Conservation (phyloP, 2,329 filamentous ascomycete genomes). For the Fusarium buxicola region DNA sequence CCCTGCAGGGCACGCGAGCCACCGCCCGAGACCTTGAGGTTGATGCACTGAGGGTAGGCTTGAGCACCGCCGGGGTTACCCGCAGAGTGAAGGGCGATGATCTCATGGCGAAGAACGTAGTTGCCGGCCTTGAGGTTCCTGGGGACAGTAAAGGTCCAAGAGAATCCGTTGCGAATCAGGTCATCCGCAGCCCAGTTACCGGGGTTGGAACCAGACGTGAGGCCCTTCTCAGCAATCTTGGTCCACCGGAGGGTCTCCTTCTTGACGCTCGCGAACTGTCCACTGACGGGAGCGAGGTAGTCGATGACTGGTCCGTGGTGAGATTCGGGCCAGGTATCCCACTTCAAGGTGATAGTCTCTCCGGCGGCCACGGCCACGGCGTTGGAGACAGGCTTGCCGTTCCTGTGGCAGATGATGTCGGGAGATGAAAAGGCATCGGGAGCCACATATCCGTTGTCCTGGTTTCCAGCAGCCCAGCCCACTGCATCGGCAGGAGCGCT, state of each 20-base stretch:
- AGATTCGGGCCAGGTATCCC: slow-evolving; percentile 73
- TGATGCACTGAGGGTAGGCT: slow-evolving; percentile 65
- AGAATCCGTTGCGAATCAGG: slow-evolving; percentile 59
- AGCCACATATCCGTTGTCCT: slow-evolving; percentile 59
- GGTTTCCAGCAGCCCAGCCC: slow-evolving; percentile 51
- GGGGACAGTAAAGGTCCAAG: slow-evolving; percentile 62
- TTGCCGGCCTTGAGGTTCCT: slow-evolving; percentile 60
- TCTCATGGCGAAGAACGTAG: slow-evolving; percentile 67
- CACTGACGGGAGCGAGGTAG: slow-evolving; percentile 66
- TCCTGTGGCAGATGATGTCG: slow-evolving; percentile 63
- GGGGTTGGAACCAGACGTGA: slow-evolving; percentile 57
- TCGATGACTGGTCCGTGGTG: slow-evolving; percentile 72
- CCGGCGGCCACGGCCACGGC: slow-evolving; percentile 67
- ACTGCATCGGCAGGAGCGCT: slow-evolving; percentile 48
- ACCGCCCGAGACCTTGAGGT: slow-evolving; percentile 59
- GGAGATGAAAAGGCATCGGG: slow-evolving; percentile 53
- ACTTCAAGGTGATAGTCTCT: slow-evolving; percentile 67
- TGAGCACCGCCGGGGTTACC: slow-evolving; percentile 56
- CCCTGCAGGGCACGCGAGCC: slow-evolving; percentile 47
- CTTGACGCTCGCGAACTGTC: slow-evolving; percentile 64
- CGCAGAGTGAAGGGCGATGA: slow-evolving; percentile 65
- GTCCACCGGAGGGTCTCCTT: slow-evolving; percentile 65
- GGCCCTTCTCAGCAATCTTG: slow-evolving; percentile 69
- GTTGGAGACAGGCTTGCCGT: slow-evolving; percentile 53
- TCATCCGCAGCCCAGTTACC: slow-evolving; percentile 68